These are phyloP conservation scores for Talaromyces marneffei DNA, from an alignment of 2,329 filamentous ascomycete species.

Conservation along the genomic window DNA sequence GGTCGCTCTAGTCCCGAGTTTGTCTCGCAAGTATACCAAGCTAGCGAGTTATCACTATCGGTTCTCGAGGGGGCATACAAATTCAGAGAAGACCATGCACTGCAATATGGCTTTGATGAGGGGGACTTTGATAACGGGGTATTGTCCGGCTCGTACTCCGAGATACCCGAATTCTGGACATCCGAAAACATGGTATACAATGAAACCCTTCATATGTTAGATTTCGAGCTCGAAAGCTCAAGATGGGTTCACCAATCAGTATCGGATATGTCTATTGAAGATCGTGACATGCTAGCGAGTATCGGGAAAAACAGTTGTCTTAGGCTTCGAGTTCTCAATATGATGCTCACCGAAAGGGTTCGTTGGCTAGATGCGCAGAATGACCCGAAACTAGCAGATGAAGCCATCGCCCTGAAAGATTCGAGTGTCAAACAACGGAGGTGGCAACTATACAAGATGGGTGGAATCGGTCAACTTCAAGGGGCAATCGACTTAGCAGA, in stretches of 20 bases:
- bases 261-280: conserved; percentile 29
- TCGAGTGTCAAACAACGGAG: conserved; percentile 40
- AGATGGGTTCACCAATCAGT: conserved; percentile 33
- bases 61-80: conserved; percentile 58
- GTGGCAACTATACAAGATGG: conserved; percentile 43
- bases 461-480: conserved; percentile 49
- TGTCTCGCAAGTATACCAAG: conserved; percentile 55
- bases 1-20: conserved; percentile 48
- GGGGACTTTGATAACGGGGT: conserved; percentile 63
- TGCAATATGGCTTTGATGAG: conserved; percentile 64
- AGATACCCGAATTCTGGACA: conserved; percentile 79
- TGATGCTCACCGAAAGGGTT: conserved; percentile 55
- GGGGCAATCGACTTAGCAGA: conserved; percentile 58
- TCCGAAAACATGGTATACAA: conserved; percentile 47
- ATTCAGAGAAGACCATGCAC: conserved; percentile 66
- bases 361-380: conserved; percentile 53
- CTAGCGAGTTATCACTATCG: conserved; percentile 65
- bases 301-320: conserved; percentile 48
- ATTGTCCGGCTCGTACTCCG: conserved; percentile 58
- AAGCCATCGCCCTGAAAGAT: conserved; percentile 45
- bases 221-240: conserved; percentile 37
- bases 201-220: conserved; percentile 35
- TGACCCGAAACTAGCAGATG: conserved; percentile 43
- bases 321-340: conserved; percentile 54
- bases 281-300: conserved; percentile 35